Conservation (phyloP, 768 basidiomycete genomes). For the Naganishia onofrii region DNA sequence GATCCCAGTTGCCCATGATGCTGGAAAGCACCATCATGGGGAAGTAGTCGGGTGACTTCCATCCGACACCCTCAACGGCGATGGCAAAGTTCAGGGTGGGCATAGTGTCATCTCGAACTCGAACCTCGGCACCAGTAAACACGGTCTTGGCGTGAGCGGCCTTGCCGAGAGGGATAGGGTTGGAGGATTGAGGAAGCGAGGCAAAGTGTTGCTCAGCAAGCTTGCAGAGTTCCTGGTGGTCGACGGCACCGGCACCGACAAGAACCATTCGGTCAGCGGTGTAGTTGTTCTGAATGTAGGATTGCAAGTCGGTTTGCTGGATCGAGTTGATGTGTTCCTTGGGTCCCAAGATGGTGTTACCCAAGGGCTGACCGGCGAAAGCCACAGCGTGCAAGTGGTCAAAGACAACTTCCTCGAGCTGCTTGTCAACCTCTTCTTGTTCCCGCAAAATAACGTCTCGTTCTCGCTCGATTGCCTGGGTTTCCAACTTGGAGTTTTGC, state of each 20-base stretch:
- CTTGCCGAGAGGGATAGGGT: slow-evolving; percentile 83
- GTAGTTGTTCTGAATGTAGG: slow-evolving; percentile 96
- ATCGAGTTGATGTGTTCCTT: slow-evolving; percentile 95
- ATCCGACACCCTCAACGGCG: slow-evolving; percentile 95
- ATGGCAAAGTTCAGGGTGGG: slow-evolving; percentile 90
- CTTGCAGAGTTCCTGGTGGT: slow-evolving; percentile 86
- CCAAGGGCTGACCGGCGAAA: slow-evolving; percentile 94
- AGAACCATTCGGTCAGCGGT: slow-evolving; percentile 98
- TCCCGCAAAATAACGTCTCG: slow-evolving; percentile 94
- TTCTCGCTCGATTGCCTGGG: slow-evolving; percentile 83
- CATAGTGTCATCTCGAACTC: slow-evolving; percentile 86
- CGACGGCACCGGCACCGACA: slow-evolving; percentile 92
- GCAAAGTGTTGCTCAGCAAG: slow-evolving; percentile 93
- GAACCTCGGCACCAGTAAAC: slow-evolving; percentile 93
- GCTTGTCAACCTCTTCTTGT: slow-evolving; percentile 98
- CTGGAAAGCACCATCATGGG: slow-evolving; percentile 98
- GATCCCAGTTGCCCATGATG: slow-evolving; percentile 99
- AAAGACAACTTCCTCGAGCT: slow-evolving; percentile 96
- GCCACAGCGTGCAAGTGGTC: slow-evolving; percentile 96
- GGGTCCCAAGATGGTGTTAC: slow-evolving; percentile 94
- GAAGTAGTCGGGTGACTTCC: slow-evolving; percentile 98
- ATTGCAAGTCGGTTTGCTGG: slow-evolving; percentile 77
- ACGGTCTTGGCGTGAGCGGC: slow-evolving; percentile 70
- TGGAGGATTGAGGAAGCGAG: slow-evolving; percentile 76
- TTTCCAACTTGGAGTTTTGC: slow-evolving; percentile 91